These are phyloP conservation scores for Desmodesmus armatus DNA, from an alignment of 139 green algal species.

Conservation along the genomic window DNA sequence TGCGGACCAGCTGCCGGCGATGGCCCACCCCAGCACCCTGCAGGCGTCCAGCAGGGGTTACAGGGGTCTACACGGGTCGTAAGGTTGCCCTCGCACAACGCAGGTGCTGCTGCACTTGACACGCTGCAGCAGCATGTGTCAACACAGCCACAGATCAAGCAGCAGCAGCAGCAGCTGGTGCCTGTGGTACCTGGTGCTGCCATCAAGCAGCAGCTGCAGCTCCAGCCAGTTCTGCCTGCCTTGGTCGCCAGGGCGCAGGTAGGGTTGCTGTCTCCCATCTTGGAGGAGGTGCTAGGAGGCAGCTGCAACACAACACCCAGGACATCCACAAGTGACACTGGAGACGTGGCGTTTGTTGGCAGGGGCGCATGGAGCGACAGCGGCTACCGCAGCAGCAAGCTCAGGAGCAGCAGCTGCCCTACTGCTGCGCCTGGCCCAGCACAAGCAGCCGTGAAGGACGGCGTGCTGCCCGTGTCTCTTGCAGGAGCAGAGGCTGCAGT, in stretches of 20 bases:
- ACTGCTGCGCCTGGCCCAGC: neutral
- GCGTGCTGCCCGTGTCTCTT: too few relatives aligned
- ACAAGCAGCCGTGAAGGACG: neutral
- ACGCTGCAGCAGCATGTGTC: neutral
- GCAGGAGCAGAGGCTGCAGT: too few relatives aligned
- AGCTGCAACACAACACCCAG: too few relatives aligned
- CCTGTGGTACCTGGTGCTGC: too few relatives aligned
- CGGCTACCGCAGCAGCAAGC: neutral
- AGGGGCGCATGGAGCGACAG: neutral
- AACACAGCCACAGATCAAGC: neutral
- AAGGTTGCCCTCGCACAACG: neutral
- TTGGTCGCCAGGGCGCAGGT: too few relatives aligned
- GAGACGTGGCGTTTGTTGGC: neutral
- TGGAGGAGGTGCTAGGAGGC: too few relatives aligned
- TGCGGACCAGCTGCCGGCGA: too few relatives aligned
- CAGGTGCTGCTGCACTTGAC: neutral
- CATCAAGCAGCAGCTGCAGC: neutral
- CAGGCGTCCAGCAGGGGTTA: slow-evolving; percentile 1
- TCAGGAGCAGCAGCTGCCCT: neutral
- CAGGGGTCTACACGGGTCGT: neutral
- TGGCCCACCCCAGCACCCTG: neutral
- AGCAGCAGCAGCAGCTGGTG: neutral
- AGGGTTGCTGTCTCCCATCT: too few relatives aligned
- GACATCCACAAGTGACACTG: neutral
- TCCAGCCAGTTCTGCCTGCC: neutral